phyloP scores from a whole-genome alignment of 495 filamentous ascomycete genomes.

The Jackrogersella multiformis region DNA sequence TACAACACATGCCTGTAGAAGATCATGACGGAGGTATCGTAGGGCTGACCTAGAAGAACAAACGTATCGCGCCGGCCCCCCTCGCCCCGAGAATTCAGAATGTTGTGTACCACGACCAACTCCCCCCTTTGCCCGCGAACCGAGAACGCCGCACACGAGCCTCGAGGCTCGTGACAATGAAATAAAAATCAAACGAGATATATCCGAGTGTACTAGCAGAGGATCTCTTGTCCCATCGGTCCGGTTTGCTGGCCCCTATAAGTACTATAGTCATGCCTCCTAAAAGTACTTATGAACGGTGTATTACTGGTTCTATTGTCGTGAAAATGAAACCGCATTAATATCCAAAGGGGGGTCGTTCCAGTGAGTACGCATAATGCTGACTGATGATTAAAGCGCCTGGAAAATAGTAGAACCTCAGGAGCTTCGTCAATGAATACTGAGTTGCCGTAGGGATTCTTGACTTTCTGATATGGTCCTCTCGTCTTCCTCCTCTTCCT shows the following conservation, averaged over 20 bases:
- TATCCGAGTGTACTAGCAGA: background rate
- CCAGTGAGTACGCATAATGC: too few species aligned
- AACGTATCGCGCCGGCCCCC: constrained; percentile 8
- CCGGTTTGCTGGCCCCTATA: background rate
- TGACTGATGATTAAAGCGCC: background rate
- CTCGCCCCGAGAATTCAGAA: constrained; percentile 9
- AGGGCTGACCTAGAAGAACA: constrained; percentile 14
- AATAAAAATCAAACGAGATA: constrained; percentile 10
- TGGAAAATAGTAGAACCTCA: background rate
- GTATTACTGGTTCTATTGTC: too few species aligned
- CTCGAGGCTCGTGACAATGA: constrained; percentile 6
- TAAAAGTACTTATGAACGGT: too few species aligned
- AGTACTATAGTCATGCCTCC: background rate
- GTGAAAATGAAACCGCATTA: too few species aligned
- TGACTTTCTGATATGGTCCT: background rate
- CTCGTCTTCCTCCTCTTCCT: background rate
- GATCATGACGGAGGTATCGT: constrained; percentile 23
- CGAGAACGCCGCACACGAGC: constrained; percentile 32
- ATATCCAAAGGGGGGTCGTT: too few species aligned
- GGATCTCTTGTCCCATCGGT: background rate
- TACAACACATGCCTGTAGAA: constrained; percentile 25
- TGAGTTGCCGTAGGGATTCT: background rate
- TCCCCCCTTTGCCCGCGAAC: constrained; percentile 17
- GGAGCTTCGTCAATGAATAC: background rate
- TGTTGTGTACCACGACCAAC: constrained; percentile 11